Conservation (phyloP, 352 stramenopile genomes). For the Pythium folliculosum region DNA sequence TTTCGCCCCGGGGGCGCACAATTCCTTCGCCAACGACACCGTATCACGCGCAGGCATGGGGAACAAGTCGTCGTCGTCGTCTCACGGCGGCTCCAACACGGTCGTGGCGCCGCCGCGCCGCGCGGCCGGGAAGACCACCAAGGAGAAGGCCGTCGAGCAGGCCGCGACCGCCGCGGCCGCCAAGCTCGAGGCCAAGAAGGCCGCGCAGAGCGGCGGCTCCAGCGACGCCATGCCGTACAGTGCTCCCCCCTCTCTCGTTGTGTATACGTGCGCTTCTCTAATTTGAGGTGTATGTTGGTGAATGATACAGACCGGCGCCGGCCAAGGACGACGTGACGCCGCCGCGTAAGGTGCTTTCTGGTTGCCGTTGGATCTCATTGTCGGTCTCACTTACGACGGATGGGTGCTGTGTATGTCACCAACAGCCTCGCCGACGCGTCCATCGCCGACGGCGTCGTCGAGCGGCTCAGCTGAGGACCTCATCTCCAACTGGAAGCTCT, state of each 20-base stretch:
- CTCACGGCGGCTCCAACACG: conserved; percentile 10
- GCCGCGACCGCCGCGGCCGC: conserved; percentile 15
- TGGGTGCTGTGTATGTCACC: not conserved
- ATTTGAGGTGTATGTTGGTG: not conserved
- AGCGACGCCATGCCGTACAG: conserved; percentile 4
- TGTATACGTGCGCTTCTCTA: not conserved
- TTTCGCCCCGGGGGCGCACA: not conserved
- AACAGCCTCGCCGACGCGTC: conserved; percentile 25
- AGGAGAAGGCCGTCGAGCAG: conserved; percentile 27
- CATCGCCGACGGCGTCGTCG: conserved; percentile 22
- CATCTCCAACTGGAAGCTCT: conserved; percentile 87
- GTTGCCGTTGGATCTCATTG: not conserved
- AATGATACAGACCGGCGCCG: conserved; percentile 3
- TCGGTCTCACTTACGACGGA: not conserved
- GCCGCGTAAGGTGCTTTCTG: conserved; percentile 13
- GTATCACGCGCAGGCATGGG: conserved; percentile 25
- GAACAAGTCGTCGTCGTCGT: conserved; percentile 26
- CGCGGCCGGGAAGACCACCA: conserved; percentile 17
- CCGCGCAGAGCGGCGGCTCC: not conserved
- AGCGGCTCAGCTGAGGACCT: conserved; percentile 41
- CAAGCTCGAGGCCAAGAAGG: conserved; percentile 24
- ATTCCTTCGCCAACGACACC: not conserved
- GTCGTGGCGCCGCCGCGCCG: conserved; percentile 19
- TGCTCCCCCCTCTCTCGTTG: not conserved
- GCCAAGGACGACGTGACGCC: conserved; percentile 16